Percentiles rank a stretch among this genome's conserved stretches.
phyloP scores from a whole-genome alignment of 306 rosid genomes.

The Acacia acuminata region DNA sequence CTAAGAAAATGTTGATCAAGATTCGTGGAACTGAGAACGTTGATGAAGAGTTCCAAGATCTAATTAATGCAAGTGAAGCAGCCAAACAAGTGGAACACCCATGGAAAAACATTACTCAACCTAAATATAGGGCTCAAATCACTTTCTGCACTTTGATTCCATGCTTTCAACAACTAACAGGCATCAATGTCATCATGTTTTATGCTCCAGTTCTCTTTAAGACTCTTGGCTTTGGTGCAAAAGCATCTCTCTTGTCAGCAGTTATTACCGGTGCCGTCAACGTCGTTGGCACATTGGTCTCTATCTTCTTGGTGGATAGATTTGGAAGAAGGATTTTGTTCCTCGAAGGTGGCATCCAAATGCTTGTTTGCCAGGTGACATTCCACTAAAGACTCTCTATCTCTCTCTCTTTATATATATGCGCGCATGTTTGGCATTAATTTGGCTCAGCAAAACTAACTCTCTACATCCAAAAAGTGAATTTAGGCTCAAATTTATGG shows the following conservation, averaged over 20 bases:
- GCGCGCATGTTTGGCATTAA: too few relatives aligned
- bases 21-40: conserved; percentile 29
- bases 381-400: too few relatives aligned
- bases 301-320: conserved; percentile 26
- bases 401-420: too few relatives aligned
- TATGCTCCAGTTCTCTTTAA: conserved; percentile 29
- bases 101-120: conserved; percentile 30
- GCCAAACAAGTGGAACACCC: conserved; percentile 23
- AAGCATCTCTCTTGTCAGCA: conserved; percentile 23
- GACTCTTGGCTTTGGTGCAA: conserved; percentile 26
- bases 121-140: conserved; percentile 26
- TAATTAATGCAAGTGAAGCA: conserved; percentile 28
- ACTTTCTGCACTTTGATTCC: conserved; percentile 19
- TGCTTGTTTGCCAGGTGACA: conserved; percentile 32
- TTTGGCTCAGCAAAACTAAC: too few relatives aligned
- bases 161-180: conserved; percentile 21
- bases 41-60: neutral
- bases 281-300: conserved; percentile 21
- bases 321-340: conserved; percentile 27
- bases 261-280: conserved; percentile 28
- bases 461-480: too few relatives aligned
- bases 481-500: too few relatives aligned
- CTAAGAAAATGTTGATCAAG: conserved; percentile 22
- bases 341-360: conserved; percentile 20
- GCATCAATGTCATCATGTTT: conserved; percentile 32